These are phyloP conservation scores for Aspergillus haitiensis DNA, from an alignment of 495 filamentous ascomycete genomes.

Conservation along the genomic window DNA sequence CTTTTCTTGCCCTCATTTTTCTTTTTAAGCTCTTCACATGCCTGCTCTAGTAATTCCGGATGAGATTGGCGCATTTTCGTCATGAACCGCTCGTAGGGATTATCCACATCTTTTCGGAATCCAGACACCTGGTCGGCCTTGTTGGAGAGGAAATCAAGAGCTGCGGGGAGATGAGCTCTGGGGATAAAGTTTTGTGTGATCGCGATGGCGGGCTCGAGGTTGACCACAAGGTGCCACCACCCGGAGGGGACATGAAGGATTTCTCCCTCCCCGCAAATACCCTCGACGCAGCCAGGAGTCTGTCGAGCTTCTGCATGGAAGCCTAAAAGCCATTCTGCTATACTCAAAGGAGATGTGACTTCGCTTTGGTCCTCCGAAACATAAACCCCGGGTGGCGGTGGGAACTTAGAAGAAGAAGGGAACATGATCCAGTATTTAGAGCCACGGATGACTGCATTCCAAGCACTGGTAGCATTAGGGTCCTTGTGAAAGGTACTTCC, in stretches of 20 bases:
- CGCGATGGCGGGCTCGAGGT: conserved; percentile 77
- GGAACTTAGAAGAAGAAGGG: conserved; percentile 59
- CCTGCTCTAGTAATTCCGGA: conserved; percentile 65
- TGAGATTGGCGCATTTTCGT: conserved; percentile 61
- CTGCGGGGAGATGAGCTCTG: conserved; percentile 66
- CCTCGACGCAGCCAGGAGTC: conserved; percentile 79
- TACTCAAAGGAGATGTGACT: conserved; percentile 90
- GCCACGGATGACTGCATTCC: conserved; percentile 92
- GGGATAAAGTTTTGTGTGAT: conserved; percentile 98
- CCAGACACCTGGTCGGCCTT: conserved; percentile 84
- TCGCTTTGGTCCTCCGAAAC: conserved; percentile 91
- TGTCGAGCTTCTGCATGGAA: conserved; percentile 87
- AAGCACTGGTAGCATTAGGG: conserved; percentile 76
- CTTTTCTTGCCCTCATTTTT: conserved; percentile 66
- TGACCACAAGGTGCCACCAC: conserved; percentile 98
- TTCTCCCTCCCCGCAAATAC: conserved; percentile 83
- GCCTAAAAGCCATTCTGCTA: conserved; percentile 90
- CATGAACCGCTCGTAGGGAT: conserved; percentile 78
- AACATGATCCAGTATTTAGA: conserved; percentile 99
- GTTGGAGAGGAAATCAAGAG: conserved; percentile 78
- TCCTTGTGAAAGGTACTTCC: conserved; percentile 97
- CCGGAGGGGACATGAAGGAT: conserved; percentile 90
- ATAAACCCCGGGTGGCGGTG: conserved; percentile 83
- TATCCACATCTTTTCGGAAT: conserved; percentile 69
- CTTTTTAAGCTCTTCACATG: conserved; percentile 61